phyloP scores from a whole-genome alignment of 1,284 basidiomycete genomes.

The Puccinia sorghi region DNA sequence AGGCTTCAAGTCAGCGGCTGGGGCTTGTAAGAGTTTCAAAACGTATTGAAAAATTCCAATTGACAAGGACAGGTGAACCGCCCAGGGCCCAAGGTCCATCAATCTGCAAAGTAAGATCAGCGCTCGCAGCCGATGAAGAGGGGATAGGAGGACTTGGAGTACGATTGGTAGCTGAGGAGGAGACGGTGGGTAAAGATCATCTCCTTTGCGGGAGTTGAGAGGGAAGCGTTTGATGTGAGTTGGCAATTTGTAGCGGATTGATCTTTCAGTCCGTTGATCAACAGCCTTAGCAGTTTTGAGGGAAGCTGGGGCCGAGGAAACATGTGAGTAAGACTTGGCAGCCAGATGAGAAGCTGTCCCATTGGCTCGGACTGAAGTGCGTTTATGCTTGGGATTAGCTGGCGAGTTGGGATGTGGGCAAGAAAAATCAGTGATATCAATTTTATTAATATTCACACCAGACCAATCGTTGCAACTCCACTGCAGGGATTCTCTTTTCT shows the following conservation, averaged over 20 bases:
- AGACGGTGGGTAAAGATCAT: slow-evolving; percentile 45
- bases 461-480: slow-evolving; percentile 49
- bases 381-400: slow-evolving; percentile 9
- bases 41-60: slow-evolving; percentile 50
- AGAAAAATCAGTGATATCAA: slow-evolving; percentile 42
- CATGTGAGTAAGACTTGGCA: not conserved
- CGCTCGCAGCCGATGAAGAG: slow-evolving; percentile 42
- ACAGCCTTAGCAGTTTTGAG: not conserved
- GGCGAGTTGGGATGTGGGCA: slow-evolving; percentile 2
- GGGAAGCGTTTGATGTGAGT: slow-evolving; percentile 46
- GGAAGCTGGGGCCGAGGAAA: slow-evolving; percentile 8
- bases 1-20: slow-evolving; percentile 44
- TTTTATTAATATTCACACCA: slow-evolving; percentile 34
- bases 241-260: slow-evolving; percentile 42
- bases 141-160: slow-evolving; percentile 48
- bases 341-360: not conserved
- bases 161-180: slow-evolving; percentile 50
- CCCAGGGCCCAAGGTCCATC: slow-evolving; percentile 50
- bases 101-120: slow-evolving; percentile 44
- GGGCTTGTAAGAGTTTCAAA: slow-evolving; percentile 48
- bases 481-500: slow-evolving; percentile 23
- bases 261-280: not conserved
- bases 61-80: slow-evolving; percentile 49
- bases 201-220: slow-evolving; percentile 27
- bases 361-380: not conserved